These are phyloP conservation scores for Nemania sp. DNA, from an alignment of 2,329 filamentous ascomycete genomes.

Conservation along the genomic window DNA sequence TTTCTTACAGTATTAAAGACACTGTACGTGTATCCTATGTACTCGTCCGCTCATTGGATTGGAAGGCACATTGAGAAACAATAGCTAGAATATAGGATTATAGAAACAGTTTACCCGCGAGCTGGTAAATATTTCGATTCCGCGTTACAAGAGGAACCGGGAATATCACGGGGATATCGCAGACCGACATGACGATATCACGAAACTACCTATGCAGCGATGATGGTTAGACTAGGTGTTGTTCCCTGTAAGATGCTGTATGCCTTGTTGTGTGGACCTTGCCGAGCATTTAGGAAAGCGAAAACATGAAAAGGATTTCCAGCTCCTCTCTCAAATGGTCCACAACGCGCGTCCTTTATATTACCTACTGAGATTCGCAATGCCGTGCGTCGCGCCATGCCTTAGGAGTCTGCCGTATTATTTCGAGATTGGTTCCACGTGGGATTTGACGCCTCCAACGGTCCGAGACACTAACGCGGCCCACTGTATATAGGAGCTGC, in stretches of 20 bases:
- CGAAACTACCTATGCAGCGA: not conserved
- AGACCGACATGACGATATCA: not conserved
- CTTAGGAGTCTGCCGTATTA: not conserved
- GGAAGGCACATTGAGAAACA: too few relatives aligned
- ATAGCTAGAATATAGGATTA: too few relatives aligned
- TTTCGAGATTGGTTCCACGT: not conserved
- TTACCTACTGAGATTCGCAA: not conserved
- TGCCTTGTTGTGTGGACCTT: constrained; percentile 17
- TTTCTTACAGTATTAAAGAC: not conserved
- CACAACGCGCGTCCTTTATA: constrained; percentile 1
- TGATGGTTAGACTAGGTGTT: constrained; percentile 1
- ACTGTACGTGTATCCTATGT: not conserved
- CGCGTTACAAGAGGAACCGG: not conserved
- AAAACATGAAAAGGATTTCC: not conserved
- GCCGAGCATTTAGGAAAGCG: constrained; percentile 21
- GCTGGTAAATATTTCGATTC: not conserved
- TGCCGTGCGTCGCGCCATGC: not conserved
- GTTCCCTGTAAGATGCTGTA: not conserved
- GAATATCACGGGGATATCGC: not conserved
- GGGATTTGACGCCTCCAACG: not conserved
- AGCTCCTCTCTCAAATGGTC: not conserved
- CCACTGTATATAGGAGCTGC: constrained; percentile 6
- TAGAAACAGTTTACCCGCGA: not conserved
- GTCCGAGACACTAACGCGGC: not conserved
- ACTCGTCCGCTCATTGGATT: too few relatives aligned